These are phyloP conservation scores for Kernera saxatilis DNA, from an alignment of 345 rosid species.

Conservation along the genomic window DNA sequence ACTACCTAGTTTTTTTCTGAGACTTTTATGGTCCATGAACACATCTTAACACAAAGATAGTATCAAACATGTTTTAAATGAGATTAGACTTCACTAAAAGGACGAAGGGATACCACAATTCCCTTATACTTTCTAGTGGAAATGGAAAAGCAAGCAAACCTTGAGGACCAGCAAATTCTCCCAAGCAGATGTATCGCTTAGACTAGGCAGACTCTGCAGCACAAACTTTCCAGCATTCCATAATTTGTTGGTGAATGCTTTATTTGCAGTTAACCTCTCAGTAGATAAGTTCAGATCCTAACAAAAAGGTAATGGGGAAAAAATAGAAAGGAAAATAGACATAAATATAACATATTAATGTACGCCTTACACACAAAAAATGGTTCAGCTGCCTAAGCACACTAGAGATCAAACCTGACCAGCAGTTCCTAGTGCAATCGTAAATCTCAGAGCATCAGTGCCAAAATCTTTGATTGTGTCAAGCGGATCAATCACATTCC, in stretches of 20 bases:
- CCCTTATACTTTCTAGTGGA: not conserved
- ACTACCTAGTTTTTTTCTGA: not conserved
- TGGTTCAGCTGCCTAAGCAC: constrained; percentile 7
- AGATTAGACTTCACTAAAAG: not conserved
- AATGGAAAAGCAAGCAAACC: constrained; percentile 43
- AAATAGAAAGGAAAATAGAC: constrained; percentile 9
- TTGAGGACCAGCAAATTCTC: constrained; percentile 50
- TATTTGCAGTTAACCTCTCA: constrained; percentile 92
- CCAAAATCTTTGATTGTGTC: constrained; percentile 94
- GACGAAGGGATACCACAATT: not conserved
- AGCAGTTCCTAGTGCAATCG: constrained; percentile 93
- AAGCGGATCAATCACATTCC: constrained; percentile 89
- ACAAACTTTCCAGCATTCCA: constrained; percentile 99
- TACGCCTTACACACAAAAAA: not conserved
- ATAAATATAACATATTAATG: constrained; percentile 13
- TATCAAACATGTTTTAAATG: not conserved
- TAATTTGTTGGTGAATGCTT: constrained; percentile 90
- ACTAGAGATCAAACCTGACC: constrained; percentile 71
- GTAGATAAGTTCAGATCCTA: constrained; percentile 92
- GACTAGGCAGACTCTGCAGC: constrained; percentile 77
- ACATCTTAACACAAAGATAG: not conserved
- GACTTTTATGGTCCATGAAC: constrained; percentile 1
- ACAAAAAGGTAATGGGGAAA: constrained; percentile 25
- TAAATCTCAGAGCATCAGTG: constrained; percentile 88
- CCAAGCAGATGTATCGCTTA: constrained; percentile 65